Base-by-base conservation (phyloP, 1,284 basidiomycete genomes). In the Ustilago crameri region DNA sequence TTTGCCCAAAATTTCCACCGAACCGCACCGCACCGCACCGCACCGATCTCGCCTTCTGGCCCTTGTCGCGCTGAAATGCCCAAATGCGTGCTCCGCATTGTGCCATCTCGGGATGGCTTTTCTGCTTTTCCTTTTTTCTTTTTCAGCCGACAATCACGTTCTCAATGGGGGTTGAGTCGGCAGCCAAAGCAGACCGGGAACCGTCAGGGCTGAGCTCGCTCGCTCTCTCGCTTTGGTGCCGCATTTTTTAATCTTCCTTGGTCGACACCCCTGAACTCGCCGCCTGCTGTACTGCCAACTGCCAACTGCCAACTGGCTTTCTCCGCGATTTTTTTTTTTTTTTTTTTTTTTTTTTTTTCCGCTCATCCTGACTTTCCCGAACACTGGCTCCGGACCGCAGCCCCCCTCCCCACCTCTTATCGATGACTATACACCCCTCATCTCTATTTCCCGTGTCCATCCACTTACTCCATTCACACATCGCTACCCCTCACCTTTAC, bases 361-460 rank as follows among this genome's bases (percentile, higher is more conserved):
- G 8, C 15, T 34, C 32, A 30, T 51, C 43, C 44, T 32, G 8
- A 46, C 20, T 40, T 40, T 18, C 14, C 38, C 38, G 17, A 23
- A 38, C 18, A 8, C 30, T 52, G 57, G 64, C 57, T 41, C 57
- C 53, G 56, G 53, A 67, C 57, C 57, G 50, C 64, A n/a, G n/a
- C n/a, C n/a, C n/a, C n/a, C 55, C 52, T 67, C 57, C 64, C 34
- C 57, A 67, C 52, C 23, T 45, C 64, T 67, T 67, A 67, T 67
- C 64, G 64, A 67, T 67, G 45, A 49, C 60, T 65, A 54, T 14
- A 15, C 34, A 30, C 27, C 42, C 24, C 20, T 40, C 37, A 8
- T 17, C 38, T 26, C 32, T 26, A 22, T 30, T 5, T 30, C 30
- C 30, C 30, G 30, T 12, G 30, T 38, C n/a, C 38, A 24, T 32